Base-by-base conservation (phyloP, 352 stramenopile species). In the Aphanomyces euteiches region DNA sequence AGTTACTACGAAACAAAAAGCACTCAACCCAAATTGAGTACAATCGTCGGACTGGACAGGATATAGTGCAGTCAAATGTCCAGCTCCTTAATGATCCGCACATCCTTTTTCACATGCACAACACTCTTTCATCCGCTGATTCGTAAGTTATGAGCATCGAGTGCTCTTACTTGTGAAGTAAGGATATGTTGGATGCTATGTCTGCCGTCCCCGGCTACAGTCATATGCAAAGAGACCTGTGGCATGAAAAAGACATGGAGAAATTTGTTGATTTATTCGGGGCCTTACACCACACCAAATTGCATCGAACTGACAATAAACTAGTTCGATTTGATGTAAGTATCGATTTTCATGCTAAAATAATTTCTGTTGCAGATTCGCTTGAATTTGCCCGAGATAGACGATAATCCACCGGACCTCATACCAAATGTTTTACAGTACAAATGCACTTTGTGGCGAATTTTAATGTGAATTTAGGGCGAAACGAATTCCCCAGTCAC, bases 321-420 rank as follows among this genome's bases (percentile, higher is more conserved):
- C 64, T 70, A 21, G 38, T 61, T 15, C 48, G 64, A 17, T 70
- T 70, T 15, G 19, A 63, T 3, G 64, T 70, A 28, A 13, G 64
- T 28, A 28, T 28, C 28, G 1, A 21, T 43, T 48, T 12, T 67
- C 17, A 12, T 36, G 8, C 60, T 6, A 63, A 15, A 5, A 8
- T 21, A 0, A 12, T 34, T 1, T 39, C 5, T 2, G 15, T n/a
- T 5, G 60, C 47, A 70, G 64, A 34, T 70, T 36, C 53, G 15
- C 13, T 43, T 70, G 64, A 50, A n/a, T n/a, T 19, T 70, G 28
- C 64, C 64, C 6, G 3, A n/a, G 7, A 36, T 70, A 8, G 13
- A 19, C 21, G 64, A 70, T 7, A 45, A 5, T 12, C 43, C 64
- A 4, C 64, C 64, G 17, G 64, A 70, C 40, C 28, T 70, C 36